phyloP scores from a whole-genome alignment of 176 grass and related monocot genomes.

The Elymus sibiricus region DNA sequence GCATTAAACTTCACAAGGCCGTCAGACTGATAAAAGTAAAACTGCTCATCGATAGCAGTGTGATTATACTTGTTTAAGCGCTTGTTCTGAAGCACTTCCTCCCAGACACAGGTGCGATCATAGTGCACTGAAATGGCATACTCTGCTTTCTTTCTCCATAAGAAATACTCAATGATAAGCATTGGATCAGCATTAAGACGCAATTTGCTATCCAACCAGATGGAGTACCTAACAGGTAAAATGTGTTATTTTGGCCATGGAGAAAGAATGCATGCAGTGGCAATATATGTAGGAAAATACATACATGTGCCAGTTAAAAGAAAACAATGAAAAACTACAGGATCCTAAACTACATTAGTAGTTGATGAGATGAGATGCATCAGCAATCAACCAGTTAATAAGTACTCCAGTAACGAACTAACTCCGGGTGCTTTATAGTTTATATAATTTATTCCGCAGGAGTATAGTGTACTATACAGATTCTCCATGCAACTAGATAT shows the following conservation, averaged over 20 bases:
- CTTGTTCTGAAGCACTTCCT: constrained; percentile 94
- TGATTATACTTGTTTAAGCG: constrained; percentile 89
- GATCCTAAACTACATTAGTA: background rate
- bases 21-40: constrained; percentile 83
- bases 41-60: constrained; percentile 80
- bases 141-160: constrained; percentile 87
- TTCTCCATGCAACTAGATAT: constrained; percentile 16
- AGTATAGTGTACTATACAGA: background rate
- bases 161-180: constrained; percentile 84
- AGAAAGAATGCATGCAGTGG: background rate
- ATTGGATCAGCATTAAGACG: constrained; percentile 81
- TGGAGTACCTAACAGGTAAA: constrained; percentile 67
- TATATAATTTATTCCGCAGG: background rate
- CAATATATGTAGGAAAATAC: constrained; percentile 3
- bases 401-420: background rate
- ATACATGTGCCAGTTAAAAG: background rate
- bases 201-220: constrained; percentile 97
- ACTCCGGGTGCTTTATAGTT: background rate
- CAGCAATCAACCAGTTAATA: background rate
- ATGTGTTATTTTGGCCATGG: constrained; percentile 2
- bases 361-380: background rate
- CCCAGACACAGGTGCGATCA: constrained; percentile 88
- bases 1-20: constrained; percentile 76
- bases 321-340: background rate
- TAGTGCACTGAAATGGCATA: constrained; percentile 90